Evolutionary conservation across 306 rosid species (phyloP).

Genomic region (Castanopsis chinensis): DNA sequence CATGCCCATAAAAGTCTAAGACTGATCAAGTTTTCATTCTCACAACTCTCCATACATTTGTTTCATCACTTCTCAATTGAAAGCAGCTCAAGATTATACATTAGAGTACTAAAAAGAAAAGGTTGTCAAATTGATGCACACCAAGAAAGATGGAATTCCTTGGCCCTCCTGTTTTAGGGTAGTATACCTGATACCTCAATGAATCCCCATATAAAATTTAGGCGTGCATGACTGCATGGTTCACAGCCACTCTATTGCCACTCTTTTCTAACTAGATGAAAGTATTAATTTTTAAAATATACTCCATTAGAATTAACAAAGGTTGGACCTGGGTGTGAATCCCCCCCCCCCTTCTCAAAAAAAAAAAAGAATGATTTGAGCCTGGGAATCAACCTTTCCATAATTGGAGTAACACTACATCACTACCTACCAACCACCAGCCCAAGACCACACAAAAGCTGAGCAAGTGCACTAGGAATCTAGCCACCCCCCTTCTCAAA

Average conservation of each 20-base stretch:
- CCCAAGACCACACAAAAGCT: too few relatives aligned
- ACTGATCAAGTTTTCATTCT: neutral
- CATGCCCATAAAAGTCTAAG: neutral
- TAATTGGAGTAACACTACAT: too few relatives aligned
- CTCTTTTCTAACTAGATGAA: neutral
- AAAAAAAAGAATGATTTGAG: too few relatives aligned
- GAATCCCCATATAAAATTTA: neutral
- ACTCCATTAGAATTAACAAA: neutral
- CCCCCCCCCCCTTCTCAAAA: too few relatives aligned
- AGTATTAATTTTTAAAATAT: neutral
- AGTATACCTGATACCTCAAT: neutral
- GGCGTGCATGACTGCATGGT: neutral
- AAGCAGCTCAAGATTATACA: neutral
- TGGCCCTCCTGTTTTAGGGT: neutral
- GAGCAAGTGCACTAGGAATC: too few relatives aligned
- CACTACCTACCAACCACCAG: too few relatives aligned
- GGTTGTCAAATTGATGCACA: neutral
- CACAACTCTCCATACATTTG: neutral
- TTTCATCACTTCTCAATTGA: neutral
- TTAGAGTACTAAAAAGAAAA: neutral
- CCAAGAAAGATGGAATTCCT: neutral
- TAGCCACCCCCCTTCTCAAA: too few relatives aligned
- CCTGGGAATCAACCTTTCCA: too few relatives aligned
- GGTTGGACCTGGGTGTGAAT: too few relatives aligned
- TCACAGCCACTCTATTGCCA: neutral